A percentile compares a stretch with the other conserved stretches of the same genome.
phyloP scores from a whole-genome alignment of 2,329 filamentous ascomycete genomes.

The Diplodia scrobiculata region DNA sequence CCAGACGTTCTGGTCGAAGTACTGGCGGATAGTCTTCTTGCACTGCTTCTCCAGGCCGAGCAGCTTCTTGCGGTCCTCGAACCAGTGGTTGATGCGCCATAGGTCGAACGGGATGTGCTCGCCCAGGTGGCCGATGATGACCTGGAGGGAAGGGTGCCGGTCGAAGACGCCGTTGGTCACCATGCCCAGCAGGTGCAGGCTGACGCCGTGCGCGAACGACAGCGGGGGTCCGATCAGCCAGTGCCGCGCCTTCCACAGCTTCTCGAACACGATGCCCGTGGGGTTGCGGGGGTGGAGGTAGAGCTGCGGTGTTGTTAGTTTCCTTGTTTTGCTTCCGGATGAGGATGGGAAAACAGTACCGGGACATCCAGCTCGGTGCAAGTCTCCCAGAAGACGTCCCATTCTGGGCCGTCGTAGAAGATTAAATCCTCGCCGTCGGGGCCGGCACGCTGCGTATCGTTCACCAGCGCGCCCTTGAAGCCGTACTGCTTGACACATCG shows the following conservation, averaged over 20 bases:
- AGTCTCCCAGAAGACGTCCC: slow-evolving; percentile 40
- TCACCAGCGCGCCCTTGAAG: slow-evolving; percentile 64
- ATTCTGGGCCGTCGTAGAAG: slow-evolving; percentile 41
- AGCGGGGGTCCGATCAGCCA: slow-evolving; percentile 39
- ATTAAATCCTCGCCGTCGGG: slow-evolving; percentile 38
- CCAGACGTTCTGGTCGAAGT: slow-evolving; percentile 49
- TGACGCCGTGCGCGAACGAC: slow-evolving; percentile 49
- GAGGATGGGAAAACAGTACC: background rate
- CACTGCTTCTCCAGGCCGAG: slow-evolving; percentile 29
- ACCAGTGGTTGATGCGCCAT: slow-evolving; percentile 47
- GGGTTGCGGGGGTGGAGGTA: slow-evolving; percentile 43
- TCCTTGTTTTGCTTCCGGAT: too few relatives aligned
- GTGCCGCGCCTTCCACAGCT: slow-evolving; percentile 38
- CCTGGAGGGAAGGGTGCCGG: slow-evolving; percentile 46
- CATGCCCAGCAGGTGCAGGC: slow-evolving; percentile 52
- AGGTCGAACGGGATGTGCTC: slow-evolving; percentile 51
- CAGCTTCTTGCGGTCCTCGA: slow-evolving; percentile 50
- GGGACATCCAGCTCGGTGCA: slow-evolving; percentile 41
- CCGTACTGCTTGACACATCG: slow-evolving; percentile 48
- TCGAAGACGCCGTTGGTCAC: slow-evolving; percentile 51
- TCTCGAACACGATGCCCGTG: slow-evolving; percentile 37
- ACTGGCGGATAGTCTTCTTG: slow-evolving; percentile 45
- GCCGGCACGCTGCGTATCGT: slow-evolving; percentile 41
- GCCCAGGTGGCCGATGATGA: slow-evolving; percentile 51
- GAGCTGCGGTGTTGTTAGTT: slow-evolving; percentile 28